Base-by-base conservation (phyloP, 805 yeast species). In the Ogataea naganishii region DNA sequence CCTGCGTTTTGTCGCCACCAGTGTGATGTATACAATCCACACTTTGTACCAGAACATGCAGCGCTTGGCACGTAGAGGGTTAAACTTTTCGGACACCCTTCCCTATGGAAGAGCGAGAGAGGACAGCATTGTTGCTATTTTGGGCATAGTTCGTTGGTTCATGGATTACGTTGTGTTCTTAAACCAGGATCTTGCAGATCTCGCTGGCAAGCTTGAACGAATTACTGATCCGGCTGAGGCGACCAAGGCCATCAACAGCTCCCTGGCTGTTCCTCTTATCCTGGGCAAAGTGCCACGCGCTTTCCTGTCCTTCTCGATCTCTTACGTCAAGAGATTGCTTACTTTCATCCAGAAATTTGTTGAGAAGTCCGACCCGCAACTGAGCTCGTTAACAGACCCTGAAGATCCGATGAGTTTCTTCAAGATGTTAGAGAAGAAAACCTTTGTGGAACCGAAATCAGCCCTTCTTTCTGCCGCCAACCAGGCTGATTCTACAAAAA, bases 81-180 rank as follows among this genome's bases (percentile, higher is more conserved):
- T 53, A 10, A 65, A 67, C 5, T 47, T 60, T 2, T 64, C 66
- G 21, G 80, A 75, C 36, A 62, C 62, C 13, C 47, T 53, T 7
- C 43, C 46, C 5, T 54, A 56, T 26, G 50, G 63, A 30, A 35
- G 45, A 44, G 37, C 70, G 46, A 62, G 85, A 40, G 78, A 77
- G 21, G 86, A 80, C 41, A 64, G 74, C 37, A 64, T 80, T 4
- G 60, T 77, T 41, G 64, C 74, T 12, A 60, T 76, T 8, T 53
- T 83, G n/a, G 96, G 96, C 0, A 72, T 80, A 23, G 73, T 81
- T 7, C 72, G 84, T 43, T 89, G 96, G 96, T 69, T 83, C 40
- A 69, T 84, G 19, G 96, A 86, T 48, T 72, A 84, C 36, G 63
- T 84, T 32, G 72, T 79, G 1, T 75, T 72, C 38, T 49, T 83